A percentile compares a stretch with the other conserved stretches of the same genome.
phyloP scores from a whole-genome alignment of 2,329 filamentous ascomycete species.

The Fusarium coffeatum region DNA sequence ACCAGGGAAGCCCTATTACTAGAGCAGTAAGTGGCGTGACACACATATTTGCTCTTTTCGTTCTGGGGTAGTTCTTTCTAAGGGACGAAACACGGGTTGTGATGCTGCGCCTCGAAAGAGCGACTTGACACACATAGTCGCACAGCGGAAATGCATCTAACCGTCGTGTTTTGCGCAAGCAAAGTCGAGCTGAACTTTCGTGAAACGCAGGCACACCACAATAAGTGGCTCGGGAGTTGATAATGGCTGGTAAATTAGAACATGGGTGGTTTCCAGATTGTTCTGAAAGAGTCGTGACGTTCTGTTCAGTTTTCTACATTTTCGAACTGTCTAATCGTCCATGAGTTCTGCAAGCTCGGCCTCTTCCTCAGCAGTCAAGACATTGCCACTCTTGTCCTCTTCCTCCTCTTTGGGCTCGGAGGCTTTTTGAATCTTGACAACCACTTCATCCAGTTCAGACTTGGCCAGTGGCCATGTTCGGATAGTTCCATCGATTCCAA shows the following conservation, averaged over 20 bases:
- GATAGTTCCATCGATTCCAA: conserved; percentile 90
- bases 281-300: background rate
- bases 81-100: conserved; percentile 26
- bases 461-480: conserved; percentile 82
- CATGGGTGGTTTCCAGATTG: background rate
- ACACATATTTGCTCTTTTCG: background rate
- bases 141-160: background rate
- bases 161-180: conserved; percentile 7
- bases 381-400: conserved; percentile 55
- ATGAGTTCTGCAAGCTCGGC: conserved; percentile 91
- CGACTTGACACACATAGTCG: background rate
- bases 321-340: conserved; percentile 66
- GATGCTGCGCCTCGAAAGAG: conserved; percentile 10
- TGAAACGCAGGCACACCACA: conserved; percentile 21
- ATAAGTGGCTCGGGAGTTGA: background rate
- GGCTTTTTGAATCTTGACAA: conserved; percentile 59
- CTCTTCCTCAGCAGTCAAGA: conserved; percentile 90
- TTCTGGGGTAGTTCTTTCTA: conserved; percentile 1
- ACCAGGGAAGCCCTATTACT: conserved; percentile 3
- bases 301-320: conserved; percentile 1
- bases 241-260: background rate
- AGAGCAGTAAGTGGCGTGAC: conserved; percentile 9
- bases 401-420: conserved; percentile 64
- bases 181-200: conserved; percentile 31
- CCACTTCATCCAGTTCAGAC: conserved; percentile 63